Percentiles rank a stretch among this genome's conserved stretches.
Conservation (phyloP, 495 filamentous ascomycete genomes). For the Paragyromitra xinjiangensis region DNA sequence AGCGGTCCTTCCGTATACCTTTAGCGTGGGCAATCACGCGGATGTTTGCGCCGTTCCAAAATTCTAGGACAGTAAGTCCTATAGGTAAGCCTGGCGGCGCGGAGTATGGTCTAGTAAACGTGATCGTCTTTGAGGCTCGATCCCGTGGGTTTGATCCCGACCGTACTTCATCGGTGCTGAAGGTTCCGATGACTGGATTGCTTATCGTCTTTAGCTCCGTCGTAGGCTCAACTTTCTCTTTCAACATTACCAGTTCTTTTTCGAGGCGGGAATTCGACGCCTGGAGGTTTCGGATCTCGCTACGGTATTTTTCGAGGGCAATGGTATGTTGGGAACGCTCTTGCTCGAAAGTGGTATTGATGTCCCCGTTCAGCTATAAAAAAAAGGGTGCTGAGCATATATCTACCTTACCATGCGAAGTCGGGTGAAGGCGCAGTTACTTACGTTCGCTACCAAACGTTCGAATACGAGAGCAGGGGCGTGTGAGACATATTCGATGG, state of each 20-base stretch:
- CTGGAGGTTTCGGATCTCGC: background rate
- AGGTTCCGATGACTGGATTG: constrained; percentile 9
- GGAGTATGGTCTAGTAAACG: background rate
- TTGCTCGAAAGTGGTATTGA: background rate
- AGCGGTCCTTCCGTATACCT: background rate
- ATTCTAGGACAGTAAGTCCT: constrained; percentile 4
- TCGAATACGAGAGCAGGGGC: constrained; percentile 7
- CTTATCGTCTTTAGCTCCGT: background rate
- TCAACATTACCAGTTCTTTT: background rate
- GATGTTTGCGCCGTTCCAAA: background rate
- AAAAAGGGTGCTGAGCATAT: background rate
- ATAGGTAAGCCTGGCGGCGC: constrained; percentile 1
- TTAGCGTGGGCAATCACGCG: background rate
- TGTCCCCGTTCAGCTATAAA: background rate
- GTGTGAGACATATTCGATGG: background rate
- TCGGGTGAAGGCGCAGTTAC: background rate
- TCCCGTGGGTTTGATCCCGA: no score
- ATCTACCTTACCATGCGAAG: background rate
- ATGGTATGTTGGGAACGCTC: background rate
- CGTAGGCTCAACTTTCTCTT: background rate
- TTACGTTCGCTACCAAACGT: background rate
- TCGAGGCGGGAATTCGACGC: background rate
- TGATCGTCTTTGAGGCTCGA: background rate
- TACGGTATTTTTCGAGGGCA: background rate
- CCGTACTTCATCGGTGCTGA: background rate